Evolutionary conservation across 352 stramenopile genomes (phyloP), one percentile per base, ranked within the genome.

Genomic region (Thalassiosira ordinaria): DNA sequence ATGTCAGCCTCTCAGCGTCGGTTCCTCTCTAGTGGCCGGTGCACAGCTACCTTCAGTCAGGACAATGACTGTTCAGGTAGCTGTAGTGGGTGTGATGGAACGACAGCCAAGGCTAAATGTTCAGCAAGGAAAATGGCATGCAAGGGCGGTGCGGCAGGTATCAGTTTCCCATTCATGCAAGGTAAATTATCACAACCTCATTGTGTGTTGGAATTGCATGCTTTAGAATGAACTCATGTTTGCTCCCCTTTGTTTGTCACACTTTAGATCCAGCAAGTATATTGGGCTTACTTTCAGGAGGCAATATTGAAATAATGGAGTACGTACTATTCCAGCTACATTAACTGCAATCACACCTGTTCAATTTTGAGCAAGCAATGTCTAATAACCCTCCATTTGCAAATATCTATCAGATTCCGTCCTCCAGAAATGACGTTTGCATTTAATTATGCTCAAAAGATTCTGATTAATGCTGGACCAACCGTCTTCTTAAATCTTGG

Each of bases 121-220:
- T 0, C 13, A n/a, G 29, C 27, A 29, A 44, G 29, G 14, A 27
- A 68, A 18, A 1, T 75, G 2, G 22, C 27, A 31, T 75, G 66
- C 46, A 57, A 59, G 44, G 66, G 8, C 2, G 2, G 3, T 2
- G 31, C n/a, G 8, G 18, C 31, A 6, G 66, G 66, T 1, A 9
- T 75, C 5, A 61, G n/a, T 13, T 75, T 75, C 27, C 66, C 66
- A 14, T 68, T 66, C 29, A 18, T 75, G n/a, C 14, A n/a, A n/a
- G n/a, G n/a, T n/a, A n/a, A n/a, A n/a, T n/a, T n/a, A n/a, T n/a
- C n/a, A n/a, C n/a, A n/a, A n/a, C n/a, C n/a, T n/a, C n/a, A n/a
- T n/a, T 41, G 5, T 41, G 33, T n/a, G n/a, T n/a, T n/a, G n/a
- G n/a, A n/a, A n/a, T n/a, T n/a, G n/a, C n/a, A n/a, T n/a, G n/a